A percentile compares a stretch with the other conserved stretches of the same genome.
These are phyloP conservation scores for Pueraria montana DNA, from an alignment of 306 rosid species.

Conservation along the genomic window DNA sequence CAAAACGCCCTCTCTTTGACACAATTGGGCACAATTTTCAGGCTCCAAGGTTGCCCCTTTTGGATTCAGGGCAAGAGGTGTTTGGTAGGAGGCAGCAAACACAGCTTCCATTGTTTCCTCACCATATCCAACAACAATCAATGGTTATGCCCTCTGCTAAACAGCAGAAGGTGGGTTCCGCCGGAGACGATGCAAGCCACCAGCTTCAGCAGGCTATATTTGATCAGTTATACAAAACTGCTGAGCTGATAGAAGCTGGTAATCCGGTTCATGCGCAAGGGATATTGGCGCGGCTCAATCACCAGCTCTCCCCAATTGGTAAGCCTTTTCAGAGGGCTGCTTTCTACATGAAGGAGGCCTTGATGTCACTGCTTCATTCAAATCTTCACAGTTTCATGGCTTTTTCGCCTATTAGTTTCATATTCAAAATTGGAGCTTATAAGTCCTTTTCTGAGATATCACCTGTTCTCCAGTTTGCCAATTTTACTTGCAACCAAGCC, in stretches of 20 bases:
- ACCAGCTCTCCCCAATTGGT: slow-evolving; percentile 94
- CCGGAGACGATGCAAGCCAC: too few species aligned
- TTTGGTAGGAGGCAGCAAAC: neutral
- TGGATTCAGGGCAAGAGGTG: slow-evolving; percentile 66
- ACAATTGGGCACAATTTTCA: slow-evolving; percentile 57
- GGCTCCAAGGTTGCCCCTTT: slow-evolving; percentile 56
- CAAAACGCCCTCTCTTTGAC: slow-evolving; percentile 70
- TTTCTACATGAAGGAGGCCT: too few species aligned
- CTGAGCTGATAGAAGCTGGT: too few species aligned
- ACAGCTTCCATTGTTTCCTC: too few species aligned
- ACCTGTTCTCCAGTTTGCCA: slow-evolving; percentile 88
- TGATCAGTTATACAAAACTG: too few species aligned
- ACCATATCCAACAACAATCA: slow-evolving; percentile 68
- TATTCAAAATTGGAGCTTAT: slow-evolving; percentile 88
- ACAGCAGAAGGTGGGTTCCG: too few species aligned
- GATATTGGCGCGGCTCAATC: slow-evolving; percentile 99
- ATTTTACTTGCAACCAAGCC: slow-evolving; percentile 88
- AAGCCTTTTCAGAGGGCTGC: slow-evolving; percentile 92
- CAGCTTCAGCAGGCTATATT: too few species aligned
- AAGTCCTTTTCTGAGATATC: slow-evolving; percentile 91
- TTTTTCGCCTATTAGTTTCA: slow-evolving; percentile 75
- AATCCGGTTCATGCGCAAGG: slow-evolving; percentile 92
- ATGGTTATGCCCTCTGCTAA: neutral
- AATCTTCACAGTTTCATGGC: slow-evolving; percentile 55
- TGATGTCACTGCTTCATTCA: slow-evolving; percentile 73